phyloP scores from a whole-genome alignment of 106 monocot species.

The Platanthera guangdongensis region DNA sequence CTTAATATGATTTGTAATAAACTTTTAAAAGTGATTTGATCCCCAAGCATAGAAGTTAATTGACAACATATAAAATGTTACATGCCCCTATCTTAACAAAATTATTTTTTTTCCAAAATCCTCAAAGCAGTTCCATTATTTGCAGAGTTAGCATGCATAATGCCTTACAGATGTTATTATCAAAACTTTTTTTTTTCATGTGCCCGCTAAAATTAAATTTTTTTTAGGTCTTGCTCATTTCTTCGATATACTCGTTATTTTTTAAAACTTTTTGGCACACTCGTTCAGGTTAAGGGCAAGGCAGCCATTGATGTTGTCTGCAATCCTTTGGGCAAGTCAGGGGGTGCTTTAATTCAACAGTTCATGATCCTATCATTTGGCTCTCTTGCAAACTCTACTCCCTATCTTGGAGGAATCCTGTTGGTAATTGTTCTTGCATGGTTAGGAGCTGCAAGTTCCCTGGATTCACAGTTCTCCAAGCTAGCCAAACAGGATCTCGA shows the following conservation, averaged over 20 bases:
- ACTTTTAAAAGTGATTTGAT: too few relatives aligned
- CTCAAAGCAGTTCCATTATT: too few relatives aligned
- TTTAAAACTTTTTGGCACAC: background rate
- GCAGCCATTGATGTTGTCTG: slow-evolving; percentile 98
- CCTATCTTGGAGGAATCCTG: slow-evolving; percentile 94
- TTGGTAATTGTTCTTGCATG: slow-evolving; percentile 89
- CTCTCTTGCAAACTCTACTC: slow-evolving; percentile 90
- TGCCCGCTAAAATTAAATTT: background rate
- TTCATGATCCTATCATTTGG: slow-evolving; percentile 98
- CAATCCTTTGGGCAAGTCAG: slow-evolving; percentile 98
- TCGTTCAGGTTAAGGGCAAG: slow-evolving; percentile 78
- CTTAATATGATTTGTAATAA: too few relatives aligned
- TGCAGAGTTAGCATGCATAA: too few relatives aligned
- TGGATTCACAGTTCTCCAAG: slow-evolving; percentile 89
- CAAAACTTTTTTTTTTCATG: background rate
- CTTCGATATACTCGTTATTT: background rate
- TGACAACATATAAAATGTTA: too few relatives aligned
- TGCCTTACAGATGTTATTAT: background rate
- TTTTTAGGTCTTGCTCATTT: background rate
- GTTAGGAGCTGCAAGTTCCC: slow-evolving; percentile 73
- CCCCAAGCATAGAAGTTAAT: too few relatives aligned
- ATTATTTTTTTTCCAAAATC: too few relatives aligned
- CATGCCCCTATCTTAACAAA: too few relatives aligned
- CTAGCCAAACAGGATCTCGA: slow-evolving; percentile 85
- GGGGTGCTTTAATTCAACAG: slow-evolving; percentile 92